phyloP scores from a whole-genome alignment of 257 asterid genomes.

The Salvia hispanica region DNA sequence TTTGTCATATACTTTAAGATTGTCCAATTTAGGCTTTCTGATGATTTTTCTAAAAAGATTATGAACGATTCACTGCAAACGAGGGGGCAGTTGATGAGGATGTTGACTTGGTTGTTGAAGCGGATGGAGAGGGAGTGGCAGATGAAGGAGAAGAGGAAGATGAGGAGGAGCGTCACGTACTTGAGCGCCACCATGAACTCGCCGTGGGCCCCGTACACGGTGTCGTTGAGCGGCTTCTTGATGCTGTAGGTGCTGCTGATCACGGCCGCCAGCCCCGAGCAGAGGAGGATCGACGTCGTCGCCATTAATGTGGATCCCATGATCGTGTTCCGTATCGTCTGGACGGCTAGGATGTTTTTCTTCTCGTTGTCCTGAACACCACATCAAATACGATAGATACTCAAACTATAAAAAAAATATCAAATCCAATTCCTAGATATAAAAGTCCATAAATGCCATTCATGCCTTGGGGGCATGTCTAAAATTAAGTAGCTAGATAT shows the following conservation, averaged over 20 bases:
- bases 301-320: slow-evolving; percentile 97
- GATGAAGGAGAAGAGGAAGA: slow-evolving; percentile 72
- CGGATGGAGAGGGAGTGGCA: slow-evolving; percentile 84
- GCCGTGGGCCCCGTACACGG: slow-evolving; percentile 85
- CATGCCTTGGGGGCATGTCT: too few relatives aligned
- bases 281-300: slow-evolving; percentile 83
- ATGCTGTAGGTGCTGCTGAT: slow-evolving; percentile 91
- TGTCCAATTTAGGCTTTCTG: too few relatives aligned
- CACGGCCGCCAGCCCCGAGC: slow-evolving; percentile 84
- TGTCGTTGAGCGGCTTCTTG: slow-evolving; percentile 78
- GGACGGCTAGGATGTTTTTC: slow-evolving; percentile 90
- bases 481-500: too few relatives aligned
- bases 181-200: slow-evolving; percentile 86
- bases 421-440: too few relatives aligned
- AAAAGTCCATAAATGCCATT: too few relatives aligned
- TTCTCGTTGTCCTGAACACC: too few relatives aligned
- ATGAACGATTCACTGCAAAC: too few relatives aligned
- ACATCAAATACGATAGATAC: too few relatives aligned
- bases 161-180: slow-evolving; percentile 66
- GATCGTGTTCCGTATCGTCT: slow-evolving; percentile 78
- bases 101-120: slow-evolving; percentile 80
- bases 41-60: too few relatives aligned
- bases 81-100: slow-evolving; percentile 84
- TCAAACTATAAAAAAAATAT: too few relatives aligned
- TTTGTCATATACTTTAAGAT: too few relatives aligned